These are phyloP conservation scores for Triticum aestivum DNA, from an alignment of 176 grass and related monocot species.

Conservation along the genomic window IWGSC_CS_RefSeq_v2.1 NC_057802.1:459436590-459437089, in stretches of 20 bases:
- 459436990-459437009: background rate
- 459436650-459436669: constrained; percentile 2
- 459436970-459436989: background rate
- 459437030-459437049: background rate
- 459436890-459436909: background rate
- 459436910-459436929: background rate
- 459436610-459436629: background rate
- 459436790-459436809: background rate
- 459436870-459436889: background rate
- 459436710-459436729: background rate
- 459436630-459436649: constrained; percentile 19
- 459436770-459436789: background rate
- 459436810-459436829: background rate
- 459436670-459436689: background rate
- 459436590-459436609: constrained; percentile 71
- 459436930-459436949: background rate
- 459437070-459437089: background rate
- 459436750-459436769: background rate
- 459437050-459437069: background rate
- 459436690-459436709: background rate
- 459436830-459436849: constrained; percentile 1
- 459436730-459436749: background rate
- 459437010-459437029: background rate
- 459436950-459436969: background rate
- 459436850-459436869: background rate